Conservation (phyloP, 1,284 basidiomycete genomes). For the Heterobasidion occidentale region DNA sequence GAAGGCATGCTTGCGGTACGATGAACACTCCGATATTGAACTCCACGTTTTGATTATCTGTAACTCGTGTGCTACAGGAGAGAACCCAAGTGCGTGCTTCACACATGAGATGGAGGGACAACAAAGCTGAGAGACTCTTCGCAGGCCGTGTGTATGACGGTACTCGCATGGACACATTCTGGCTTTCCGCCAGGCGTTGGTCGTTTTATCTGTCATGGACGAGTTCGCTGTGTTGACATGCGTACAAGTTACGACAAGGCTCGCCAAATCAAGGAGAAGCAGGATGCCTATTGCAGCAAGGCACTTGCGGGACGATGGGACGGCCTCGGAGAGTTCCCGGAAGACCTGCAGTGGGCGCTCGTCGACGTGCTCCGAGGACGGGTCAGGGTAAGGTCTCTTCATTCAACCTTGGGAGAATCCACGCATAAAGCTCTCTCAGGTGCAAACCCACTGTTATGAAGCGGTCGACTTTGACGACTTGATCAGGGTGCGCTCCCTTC, state of each 20-base stretch:
- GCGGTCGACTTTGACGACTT: slow-evolving; percentile 27
- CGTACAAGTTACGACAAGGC: slow-evolving; percentile 52
- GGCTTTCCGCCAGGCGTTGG: slow-evolving; percentile 31
- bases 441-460: slow-evolving; percentile 22
- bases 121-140: not conserved
- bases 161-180: slow-evolving; percentile 37
- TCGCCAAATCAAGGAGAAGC: slow-evolving; percentile 52
- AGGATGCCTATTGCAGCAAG: slow-evolving; percentile 59
- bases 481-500: slow-evolving; percentile 10
- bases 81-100: slow-evolving; percentile 24
- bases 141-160: slow-evolving; percentile 24
- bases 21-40: not conserved
- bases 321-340: slow-evolving; percentile 57
- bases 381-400: slow-evolving; percentile 38
- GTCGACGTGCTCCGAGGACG: slow-evolving; percentile 73
- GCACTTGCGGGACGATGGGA: slow-evolving; percentile 48
- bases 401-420: not conserved
- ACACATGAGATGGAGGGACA: not conserved
- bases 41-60: too few species aligned
- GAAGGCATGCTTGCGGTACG: slow-evolving; percentile 30
- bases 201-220: not conserved
- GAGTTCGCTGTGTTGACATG: not conserved
- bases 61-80: slow-evolving; percentile 14
- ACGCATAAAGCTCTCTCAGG: slow-evolving; percentile 4
- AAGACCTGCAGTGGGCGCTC: slow-evolving; percentile 67